These are phyloP conservation scores for Coniochaeta sp. DNA, from an alignment of 2,329 filamentous ascomycete genomes.

Conservation along the genomic window DNA sequence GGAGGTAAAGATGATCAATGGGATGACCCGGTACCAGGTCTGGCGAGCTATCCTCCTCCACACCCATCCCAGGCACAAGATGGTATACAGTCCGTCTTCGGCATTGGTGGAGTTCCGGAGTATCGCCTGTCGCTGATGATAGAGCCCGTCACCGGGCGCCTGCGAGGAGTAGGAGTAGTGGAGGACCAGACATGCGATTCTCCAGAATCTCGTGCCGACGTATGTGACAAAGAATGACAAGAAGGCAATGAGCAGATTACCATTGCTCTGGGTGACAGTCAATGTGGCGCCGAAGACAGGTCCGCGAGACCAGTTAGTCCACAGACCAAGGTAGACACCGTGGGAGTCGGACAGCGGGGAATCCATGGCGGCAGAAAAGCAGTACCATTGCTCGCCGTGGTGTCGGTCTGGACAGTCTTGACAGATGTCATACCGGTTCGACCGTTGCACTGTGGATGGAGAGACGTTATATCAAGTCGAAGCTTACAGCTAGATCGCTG, in stretches of 20 bases:
- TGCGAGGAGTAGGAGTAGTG: not conserved
- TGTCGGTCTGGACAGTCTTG: not conserved
- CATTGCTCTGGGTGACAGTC: constrained; percentile 3
- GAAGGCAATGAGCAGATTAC: constrained; percentile 5
- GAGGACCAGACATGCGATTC: not conserved
- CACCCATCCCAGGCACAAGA: not conserved
- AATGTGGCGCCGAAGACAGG: constrained; percentile 4
- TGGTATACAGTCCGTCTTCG: not conserved
- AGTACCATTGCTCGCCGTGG: not conserved
- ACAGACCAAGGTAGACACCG: constrained; percentile 6
- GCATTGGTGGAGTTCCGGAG: constrained; percentile 4
- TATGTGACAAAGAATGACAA: constrained; percentile 5
- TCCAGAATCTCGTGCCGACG: constrained; percentile 5
- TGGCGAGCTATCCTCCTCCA: not conserved
- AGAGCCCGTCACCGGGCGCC: not conserved
- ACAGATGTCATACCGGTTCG: not conserved
- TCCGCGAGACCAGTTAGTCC: constrained; percentile 6
- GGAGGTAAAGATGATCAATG: not conserved
- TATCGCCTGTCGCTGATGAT: constrained; percentile 6
- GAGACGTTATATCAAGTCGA: not conserved
- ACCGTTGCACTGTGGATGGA: not conserved
- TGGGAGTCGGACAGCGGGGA: not conserved
- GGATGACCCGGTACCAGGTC: not conserved
- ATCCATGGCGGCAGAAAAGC: not conserved
- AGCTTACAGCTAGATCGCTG: not conserved